Percentiles rank a stretch among this genome's conserved stretches.
Evolutionary conservation across 1,284 basidiomycete species (phyloP).

Genomic region (Cerioporus squamosus): DNA sequence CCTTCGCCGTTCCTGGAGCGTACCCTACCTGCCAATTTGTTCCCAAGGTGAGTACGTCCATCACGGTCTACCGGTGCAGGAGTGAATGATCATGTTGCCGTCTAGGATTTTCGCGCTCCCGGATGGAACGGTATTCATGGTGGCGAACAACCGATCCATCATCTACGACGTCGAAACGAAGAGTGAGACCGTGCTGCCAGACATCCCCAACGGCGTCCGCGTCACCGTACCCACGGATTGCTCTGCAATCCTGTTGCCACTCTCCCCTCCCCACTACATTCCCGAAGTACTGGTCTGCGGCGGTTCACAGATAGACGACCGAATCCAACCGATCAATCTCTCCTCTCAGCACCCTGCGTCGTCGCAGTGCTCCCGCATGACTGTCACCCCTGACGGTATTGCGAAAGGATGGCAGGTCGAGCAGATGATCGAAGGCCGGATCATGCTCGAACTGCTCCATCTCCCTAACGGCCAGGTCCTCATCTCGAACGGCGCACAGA

Average conservation of each 20-base stretch:
- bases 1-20: slow-evolving; percentile 48
- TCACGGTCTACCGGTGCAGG: not conserved
- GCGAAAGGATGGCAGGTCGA: slow-evolving; percentile 26
- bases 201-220: slow-evolving; percentile 52
- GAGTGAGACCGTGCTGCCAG: slow-evolving; percentile 35
- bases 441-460: slow-evolving; percentile 52
- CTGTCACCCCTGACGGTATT: slow-evolving; percentile 24
- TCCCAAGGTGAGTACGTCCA: slow-evolving; percentile 20
- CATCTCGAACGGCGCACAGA: slow-evolving; percentile 49
- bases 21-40: slow-evolving; percentile 24
- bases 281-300: slow-evolving; percentile 55
- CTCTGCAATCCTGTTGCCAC: slow-evolving; percentile 49
- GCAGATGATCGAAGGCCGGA: slow-evolving; percentile 32
- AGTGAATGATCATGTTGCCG: not conserved
- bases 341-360: slow-evolving; percentile 44
- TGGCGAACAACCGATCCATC: slow-evolving; percentile 46
- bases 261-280: slow-evolving; percentile 46
- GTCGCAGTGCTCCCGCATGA: slow-evolving; percentile 41
- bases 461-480: slow-evolving; percentile 56
- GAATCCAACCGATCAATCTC: slow-evolving; percentile 32
- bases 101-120: slow-evolving; percentile 26
- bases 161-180: slow-evolving; percentile 27
- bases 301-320: slow-evolving; percentile 36
- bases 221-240: slow-evolving; percentile 45
- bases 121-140: slow-evolving; percentile 46